Base-by-base conservation (phyloP, 2,329 filamentous ascomycete species). In the Karstenula rhodostoma region DNA sequence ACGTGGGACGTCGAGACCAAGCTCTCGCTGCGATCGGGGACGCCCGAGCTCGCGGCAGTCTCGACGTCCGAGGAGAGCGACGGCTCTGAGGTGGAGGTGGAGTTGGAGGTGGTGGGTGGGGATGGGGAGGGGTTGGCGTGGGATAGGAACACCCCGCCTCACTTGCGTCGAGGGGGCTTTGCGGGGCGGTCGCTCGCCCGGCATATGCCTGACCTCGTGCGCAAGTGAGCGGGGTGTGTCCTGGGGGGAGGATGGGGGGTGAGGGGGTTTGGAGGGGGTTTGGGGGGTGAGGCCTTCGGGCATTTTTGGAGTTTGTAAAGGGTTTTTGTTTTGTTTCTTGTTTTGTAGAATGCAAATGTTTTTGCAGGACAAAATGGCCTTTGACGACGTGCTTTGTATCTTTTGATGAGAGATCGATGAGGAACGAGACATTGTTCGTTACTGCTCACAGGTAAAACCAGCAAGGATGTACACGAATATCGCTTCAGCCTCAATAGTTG, bases 131-230 rank as follows among this genome's bases (percentile, higher is more conserved):
- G 27, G 15, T 17, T 35, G 29, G 27, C 15, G 19, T 33, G n/a
- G 15, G 48, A 37, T 32, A n/a, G 25, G 33, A 10, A 52, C 32
- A 40, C 32, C 32, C 48, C 48, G 9, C 48, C 48, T 51, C 48
- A 51, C 48, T 37, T 51, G 32, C 32, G 48, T 3, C 33, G 32
- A 32, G 32, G 6, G 1, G 19, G 48, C 17, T 17, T 23, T 12
- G 48, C 48, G 23, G 48, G 29, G 40, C 40, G 17, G 3, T 43
- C 40, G 5, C 40, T 43, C 17, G n/a, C 40, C 4, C 13, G 35
- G 17, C 35, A 40, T n/a, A 40, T 40, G 35, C 35, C 35, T 40
- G 15, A 8, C n/a, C 29, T 27, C 8, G 46, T 19, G 4, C 9
- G 48, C 22, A 27, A 51, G 33, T 23, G 33, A 51, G 48, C 19